Conservation (phyloP, 495 filamentous ascomycete genomes). For the Aspergillus olivimuriae region DNA sequence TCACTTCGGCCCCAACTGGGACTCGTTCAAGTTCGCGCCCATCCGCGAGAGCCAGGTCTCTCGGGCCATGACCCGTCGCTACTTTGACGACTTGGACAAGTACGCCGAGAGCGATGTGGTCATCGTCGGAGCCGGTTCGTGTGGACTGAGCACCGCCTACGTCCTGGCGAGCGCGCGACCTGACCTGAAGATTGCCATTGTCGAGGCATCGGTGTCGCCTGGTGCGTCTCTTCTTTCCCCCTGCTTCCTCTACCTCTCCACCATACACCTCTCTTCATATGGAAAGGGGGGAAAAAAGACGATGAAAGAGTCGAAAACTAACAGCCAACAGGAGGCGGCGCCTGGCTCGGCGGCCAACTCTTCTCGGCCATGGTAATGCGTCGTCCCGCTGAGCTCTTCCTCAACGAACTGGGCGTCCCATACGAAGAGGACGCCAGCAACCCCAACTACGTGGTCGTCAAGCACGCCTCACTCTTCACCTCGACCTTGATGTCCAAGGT, state of each 20-base stretch:
- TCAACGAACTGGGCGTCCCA: constrained; percentile 71
- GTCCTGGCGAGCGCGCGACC: constrained; percentile 77
- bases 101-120: constrained; percentile 90
- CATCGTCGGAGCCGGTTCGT: constrained; percentile 84
- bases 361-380: constrained; percentile 93
- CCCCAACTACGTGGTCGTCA: constrained; percentile 81
- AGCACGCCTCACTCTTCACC: constrained; percentile 89
- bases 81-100: constrained; percentile 81
- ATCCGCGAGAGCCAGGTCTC: constrained; percentile 89
- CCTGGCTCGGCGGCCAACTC: constrained; percentile 88
- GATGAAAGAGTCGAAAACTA: no score
- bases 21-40: constrained; percentile 70
- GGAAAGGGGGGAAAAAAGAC: no score
- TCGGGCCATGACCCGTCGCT: constrained; percentile 85
- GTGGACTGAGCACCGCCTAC: constrained; percentile 78
- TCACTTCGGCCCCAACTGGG: constrained; percentile 63
- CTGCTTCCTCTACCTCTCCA: no score
- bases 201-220: constrained; percentile 80
- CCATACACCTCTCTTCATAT: no score
- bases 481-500: constrained; percentile 78
- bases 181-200: constrained; percentile 85
- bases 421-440: constrained; percentile 81
- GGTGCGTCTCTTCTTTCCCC: constrained; percentile 36
- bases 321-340: constrained; percentile 58
- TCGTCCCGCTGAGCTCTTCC: constrained; percentile 80